Conservation (phyloP, 129 eudicot genomes). For the Centella asiatica region DNA sequence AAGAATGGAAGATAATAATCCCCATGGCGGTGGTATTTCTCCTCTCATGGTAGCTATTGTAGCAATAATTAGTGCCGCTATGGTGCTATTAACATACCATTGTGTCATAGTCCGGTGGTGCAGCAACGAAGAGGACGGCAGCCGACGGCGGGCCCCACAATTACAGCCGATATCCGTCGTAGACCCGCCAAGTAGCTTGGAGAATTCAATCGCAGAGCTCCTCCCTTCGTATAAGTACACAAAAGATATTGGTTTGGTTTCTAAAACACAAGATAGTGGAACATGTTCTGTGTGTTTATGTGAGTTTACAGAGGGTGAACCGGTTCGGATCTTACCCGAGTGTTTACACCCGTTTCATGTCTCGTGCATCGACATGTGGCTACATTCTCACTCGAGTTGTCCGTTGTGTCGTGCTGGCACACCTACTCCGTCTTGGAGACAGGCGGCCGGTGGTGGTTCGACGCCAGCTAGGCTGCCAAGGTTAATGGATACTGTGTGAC, state of each 20-base stretch:
- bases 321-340: slow-evolving; percentile 25
- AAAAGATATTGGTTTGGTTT: slow-evolving; percentile 15
- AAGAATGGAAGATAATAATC: slow-evolving; percentile 6
- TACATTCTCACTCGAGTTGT: slow-evolving; percentile 37
- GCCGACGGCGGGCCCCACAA: neutral
- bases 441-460: neutral
- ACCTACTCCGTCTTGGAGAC: slow-evolving; percentile 4
- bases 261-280: slow-evolving; percentile 20
- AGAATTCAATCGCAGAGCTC: slow-evolving; percentile 40
- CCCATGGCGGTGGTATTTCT: neutral
- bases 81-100: slow-evolving; percentile 4
- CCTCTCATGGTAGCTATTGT: slow-evolving; percentile 9
- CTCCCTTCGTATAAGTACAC: slow-evolving; percentile 45
- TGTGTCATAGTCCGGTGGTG: slow-evolving; percentile 3
- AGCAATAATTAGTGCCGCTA: slow-evolving; percentile 8
- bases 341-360: slow-evolving; percentile 44
- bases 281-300: slow-evolving; percentile 44
- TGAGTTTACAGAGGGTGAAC: slow-evolving; percentile 21
- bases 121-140: neutral
- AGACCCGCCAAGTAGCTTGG: slow-evolving; percentile 20
- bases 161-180: neutral
- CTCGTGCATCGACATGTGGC: slow-evolving; percentile 46
- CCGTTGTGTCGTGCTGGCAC: slow-evolving; percentile 37
- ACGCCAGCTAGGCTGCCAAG: no score
- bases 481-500: no score